Evolutionary conservation across 345 rosid species (phyloP), one percentile per base, ranked within the genome.

Genomic region (Anacardium occidentale): DNA sequence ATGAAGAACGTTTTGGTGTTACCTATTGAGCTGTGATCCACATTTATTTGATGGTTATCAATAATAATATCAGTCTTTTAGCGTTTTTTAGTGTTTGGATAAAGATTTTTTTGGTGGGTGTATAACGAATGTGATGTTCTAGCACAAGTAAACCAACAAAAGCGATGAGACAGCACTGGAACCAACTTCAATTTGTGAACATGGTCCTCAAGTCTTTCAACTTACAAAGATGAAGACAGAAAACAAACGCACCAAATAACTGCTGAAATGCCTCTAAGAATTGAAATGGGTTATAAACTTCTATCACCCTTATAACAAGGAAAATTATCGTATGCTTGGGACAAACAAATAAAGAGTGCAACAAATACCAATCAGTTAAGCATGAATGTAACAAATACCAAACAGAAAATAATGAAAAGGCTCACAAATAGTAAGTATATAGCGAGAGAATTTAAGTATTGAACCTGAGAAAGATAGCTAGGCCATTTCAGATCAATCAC

Each of bases 1-100:
- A 42, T 18, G 53, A 67, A 50, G 65, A 64, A 51, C 66, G 73
- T 61, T 75, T 54, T 22, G 42, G 7, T 37, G 42, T 7, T 37
- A 37, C 62, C 76, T 71, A 68, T 55, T 40, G 22, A 68, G 48
- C 72, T 57, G 32, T 57, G 34, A 24, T 69, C 65, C 37, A 62
- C 76, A 72, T 69, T 76, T 80, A 69, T 72, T 76, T 69, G 54
- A 52, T 47, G 18, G 37, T 73, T 65, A 50, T 44, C 32, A 76
- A 73, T 68, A 80, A 76, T 56, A 50, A 34, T 62, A 51, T 48
- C 58, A 60, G 50, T 13, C 12, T 70, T 52, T 10, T 37, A 51
- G 59, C 18, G 62, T 24, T 32, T 34, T 10, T 50, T 26, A 9
- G 14, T 18, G 20, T 6, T 40, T 1, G 24, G 22, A 15, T 40